phyloP scores from a whole-genome alignment of 2,329 filamentous ascomycete species.

The Fusarium mundagurra region DNA sequence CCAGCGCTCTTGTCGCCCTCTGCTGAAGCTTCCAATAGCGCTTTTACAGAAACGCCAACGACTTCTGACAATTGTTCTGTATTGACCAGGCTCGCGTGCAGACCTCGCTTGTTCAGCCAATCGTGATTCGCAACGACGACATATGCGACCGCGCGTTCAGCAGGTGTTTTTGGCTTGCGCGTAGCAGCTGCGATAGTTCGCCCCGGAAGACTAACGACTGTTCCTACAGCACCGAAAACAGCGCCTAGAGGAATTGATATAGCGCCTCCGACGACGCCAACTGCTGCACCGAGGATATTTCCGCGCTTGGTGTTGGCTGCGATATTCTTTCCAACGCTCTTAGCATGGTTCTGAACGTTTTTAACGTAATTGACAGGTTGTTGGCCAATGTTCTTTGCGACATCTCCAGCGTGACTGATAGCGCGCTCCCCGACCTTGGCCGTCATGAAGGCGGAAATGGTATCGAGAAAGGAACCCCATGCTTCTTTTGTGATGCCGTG shows the following conservation, averaged over 20 bases:
- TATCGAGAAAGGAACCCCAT: constrained; percentile 50
- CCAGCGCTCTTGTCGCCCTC: constrained; percentile 26
- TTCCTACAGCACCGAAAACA: constrained; percentile 50
- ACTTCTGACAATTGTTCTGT: constrained; percentile 44
- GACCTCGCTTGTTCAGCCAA: constrained; percentile 53
- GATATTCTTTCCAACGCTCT: constrained; percentile 50
- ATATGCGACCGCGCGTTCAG: constrained; percentile 55
- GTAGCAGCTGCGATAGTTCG: constrained; percentile 47
- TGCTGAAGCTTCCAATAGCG: constrained; percentile 52
- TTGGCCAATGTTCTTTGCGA: constrained; percentile 49
- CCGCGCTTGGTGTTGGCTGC: constrained; percentile 50
- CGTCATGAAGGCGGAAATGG: constrained; percentile 57
- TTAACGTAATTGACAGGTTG: constrained; percentile 51
- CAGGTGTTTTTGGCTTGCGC: constrained; percentile 53
- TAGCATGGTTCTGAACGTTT: constrained; percentile 50
- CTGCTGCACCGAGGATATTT: constrained; percentile 52
- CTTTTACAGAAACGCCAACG: constrained; percentile 46
- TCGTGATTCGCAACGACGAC: constrained; percentile 54
- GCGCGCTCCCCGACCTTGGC: constrained; percentile 57
- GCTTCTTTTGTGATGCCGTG: constrained; percentile 50
- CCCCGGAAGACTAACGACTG: constrained; percentile 48
- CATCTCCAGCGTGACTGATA: constrained; percentile 54
- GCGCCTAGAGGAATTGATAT: constrained; percentile 53
- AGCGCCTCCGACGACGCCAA: constrained; percentile 49
- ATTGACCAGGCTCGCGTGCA: constrained; percentile 52